Base-by-base conservation (phyloP, 2,329 filamentous ascomycete genomes). In the Alternaria hordeiaustralica region DNA sequence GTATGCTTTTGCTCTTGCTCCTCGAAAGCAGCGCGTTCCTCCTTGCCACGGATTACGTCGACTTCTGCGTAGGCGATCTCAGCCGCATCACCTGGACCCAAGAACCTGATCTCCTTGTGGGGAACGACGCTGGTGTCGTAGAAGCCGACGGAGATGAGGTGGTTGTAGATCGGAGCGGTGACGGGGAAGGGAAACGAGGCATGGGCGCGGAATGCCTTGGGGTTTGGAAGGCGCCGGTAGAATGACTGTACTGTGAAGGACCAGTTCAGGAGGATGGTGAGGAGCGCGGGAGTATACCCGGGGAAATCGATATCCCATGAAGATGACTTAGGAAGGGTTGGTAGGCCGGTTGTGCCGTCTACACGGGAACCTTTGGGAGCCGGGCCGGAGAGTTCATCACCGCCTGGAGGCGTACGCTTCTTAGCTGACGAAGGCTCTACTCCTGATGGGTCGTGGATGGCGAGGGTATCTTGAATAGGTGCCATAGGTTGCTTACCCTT, bases 11-110 rank as follows among this genome's bases (percentile, higher is more conserved):
- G 21, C 11, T 43, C 20, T 41, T 58, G 41, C 9, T 47, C n/a
- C 28, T 56, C 21, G 21, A 55, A 55, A 15, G 43, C 21, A 7
- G 25, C 30, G 7, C 21, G 3, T 13, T 61, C 26, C 26, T 57
- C 30, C 20, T 56, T 47, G 55, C 55, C 45, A 2, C 50, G 26
- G 51, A 75, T 74, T 3, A 67, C 63, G 41, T 76, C 71, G 36
- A 76, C 71, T 57, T 73, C 71, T 33, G 61, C 63, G 46, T 73
- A 75, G 6, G 44, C 62, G 4, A 73, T 51, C 15, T 62, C 55
- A 4, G 51, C 64, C 1, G 54, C 65, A 43, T 75, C 68, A 2
- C 63, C 66, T 2, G 66, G 69, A 2, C 71, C 71, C 13, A 76
- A 49, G 26, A 69, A 71, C 1, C 60, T 59, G 1, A 73, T 49